Evolutionary conservation across 108 stramenopile genomes (phyloP), one percentile per base, ranked within the genome.

Genomic region (Discostella stelligeroides): DNA sequence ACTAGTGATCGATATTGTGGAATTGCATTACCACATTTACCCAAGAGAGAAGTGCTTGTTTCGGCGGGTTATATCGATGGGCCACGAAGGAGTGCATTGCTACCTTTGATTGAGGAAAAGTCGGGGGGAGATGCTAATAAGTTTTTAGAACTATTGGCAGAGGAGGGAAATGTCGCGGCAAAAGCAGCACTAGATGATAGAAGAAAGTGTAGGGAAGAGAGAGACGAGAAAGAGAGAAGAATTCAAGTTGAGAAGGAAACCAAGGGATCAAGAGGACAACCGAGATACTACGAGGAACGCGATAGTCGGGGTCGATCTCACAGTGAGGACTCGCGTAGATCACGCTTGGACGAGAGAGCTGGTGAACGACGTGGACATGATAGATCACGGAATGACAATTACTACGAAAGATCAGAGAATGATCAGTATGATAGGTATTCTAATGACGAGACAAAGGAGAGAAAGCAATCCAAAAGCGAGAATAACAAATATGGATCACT

Each of bases 1-100:
- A 85, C 72, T 9, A 59, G 84, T 21, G 73, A 91, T n/a, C 81
- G 90, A 30, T 88, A 87, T 63, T 92, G 89, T 64, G 97, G 95
- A 28, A 91, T 99, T 65, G 82, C 96, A 8, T 72, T 99, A 54
- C 98, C 99, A 7, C 83, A 92, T 59, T 68, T 99, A 41, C 96
- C 97, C 0, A 75, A 75, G 57, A 78, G 99, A 61, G 67, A 58
- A 8, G 77, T 88, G 9, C 76, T 99, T 50, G 90, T 92, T 60
- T 82, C 79, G 66, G 84, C 81, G 49, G 85, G 85, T 45, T 90
- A 92, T 82, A 50, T 92, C 39, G 87, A 92, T 38, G 89, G 88
- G 14, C 83, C 78, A 11, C 18, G 84, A 34, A 56, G 84, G 48
- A 85, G 84, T 48, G 84, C 86, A 13, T 40, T 91, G 42, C 34